Percentiles rank a stretch among this genome's conserved stretches.
phyloP scores from a whole-genome alignment of 2,329 filamentous ascomycete species.

The Microcyclospora pomicola region DNA sequence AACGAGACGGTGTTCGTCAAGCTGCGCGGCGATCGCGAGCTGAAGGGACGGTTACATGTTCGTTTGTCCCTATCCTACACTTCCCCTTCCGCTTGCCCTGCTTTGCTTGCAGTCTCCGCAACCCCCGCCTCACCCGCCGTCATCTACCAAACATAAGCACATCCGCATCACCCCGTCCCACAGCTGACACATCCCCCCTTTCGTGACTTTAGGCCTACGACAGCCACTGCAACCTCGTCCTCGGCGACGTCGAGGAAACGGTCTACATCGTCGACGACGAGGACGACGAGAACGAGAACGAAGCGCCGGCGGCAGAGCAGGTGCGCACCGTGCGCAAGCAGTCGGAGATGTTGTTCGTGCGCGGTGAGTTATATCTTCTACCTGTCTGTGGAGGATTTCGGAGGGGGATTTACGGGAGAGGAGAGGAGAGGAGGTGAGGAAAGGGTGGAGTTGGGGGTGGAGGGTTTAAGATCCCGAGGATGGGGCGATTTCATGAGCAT shows the following conservation, averaged over 20 bases:
- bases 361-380: conserved; percentile 57
- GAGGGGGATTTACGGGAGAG: too few species aligned
- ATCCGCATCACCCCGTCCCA: background rate
- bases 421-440: background rate
- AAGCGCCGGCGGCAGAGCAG: too few species aligned
- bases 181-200: background rate
- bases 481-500: too few species aligned
- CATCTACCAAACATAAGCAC: too few species aligned
- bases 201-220: conserved; percentile 73
- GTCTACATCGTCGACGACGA: conserved; percentile 88
- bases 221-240: conserved; percentile 91
- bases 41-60: conserved; percentile 90
- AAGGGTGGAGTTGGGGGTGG: too few species aligned
- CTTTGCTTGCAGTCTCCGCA: too few species aligned
- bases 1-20: conserved; percentile 97
- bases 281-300: conserved; percentile 57
- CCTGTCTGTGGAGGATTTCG: background rate
- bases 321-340: conserved; percentile 87
- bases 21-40: conserved; percentile 83
- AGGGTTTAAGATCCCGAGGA: too few species aligned
- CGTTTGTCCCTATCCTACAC: background rate
- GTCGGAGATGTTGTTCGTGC: conserved; percentile 95
- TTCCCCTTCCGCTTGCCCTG: too few species aligned
- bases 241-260: conserved; percentile 94
- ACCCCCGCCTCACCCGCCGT: too few species aligned